A percentile compares a stretch with the other conserved stretches of the same genome.
phyloP scores from a whole-genome alignment of 352 stramenopile species.

The Pythium scleroteichum region DNA sequence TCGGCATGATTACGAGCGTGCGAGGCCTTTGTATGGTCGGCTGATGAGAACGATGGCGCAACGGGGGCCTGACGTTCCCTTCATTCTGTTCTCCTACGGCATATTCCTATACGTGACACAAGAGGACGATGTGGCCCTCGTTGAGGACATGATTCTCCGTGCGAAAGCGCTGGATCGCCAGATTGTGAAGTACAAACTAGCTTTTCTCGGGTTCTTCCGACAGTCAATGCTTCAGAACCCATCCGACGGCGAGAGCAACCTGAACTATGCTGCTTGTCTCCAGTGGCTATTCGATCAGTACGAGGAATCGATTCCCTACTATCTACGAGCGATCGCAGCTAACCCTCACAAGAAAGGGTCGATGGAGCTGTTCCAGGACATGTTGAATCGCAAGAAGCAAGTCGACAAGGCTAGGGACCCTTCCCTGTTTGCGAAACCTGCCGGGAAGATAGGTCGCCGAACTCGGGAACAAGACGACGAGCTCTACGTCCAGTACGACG shows the following conservation, averaged over 20 bases:
- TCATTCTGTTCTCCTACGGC: slow-evolving; percentile 79
- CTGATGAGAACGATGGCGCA: slow-evolving; percentile 78
- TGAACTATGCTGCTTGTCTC: slow-evolving; percentile 80
- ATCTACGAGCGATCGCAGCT: slow-evolving; percentile 61
- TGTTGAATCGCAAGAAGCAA: slow-evolving; percentile 56
- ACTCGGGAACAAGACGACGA: slow-evolving; percentile 34
- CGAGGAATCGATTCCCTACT: slow-evolving; percentile 58
- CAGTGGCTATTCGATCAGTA: slow-evolving; percentile 77
- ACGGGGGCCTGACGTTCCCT: slow-evolving; percentile 71
- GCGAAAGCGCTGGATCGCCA: slow-evolving; percentile 56
- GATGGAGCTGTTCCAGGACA: slow-evolving; percentile 78
- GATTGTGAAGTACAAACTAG: slow-evolving; percentile 72
- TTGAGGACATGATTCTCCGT: slow-evolving; percentile 68
- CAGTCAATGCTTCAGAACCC: slow-evolving; percentile 73
- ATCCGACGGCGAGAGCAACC: slow-evolving; percentile 52
- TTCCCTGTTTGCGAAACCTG: slow-evolving; percentile 31
- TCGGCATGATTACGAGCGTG: slow-evolving; percentile 76
- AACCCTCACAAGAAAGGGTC: slow-evolving; percentile 60
- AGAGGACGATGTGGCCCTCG: slow-evolving; percentile 62
- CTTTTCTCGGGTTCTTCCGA: slow-evolving; percentile 76
- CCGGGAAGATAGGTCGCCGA: slow-evolving; percentile 13
- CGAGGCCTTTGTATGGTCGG: slow-evolving; percentile 61
- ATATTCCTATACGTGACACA: slow-evolving; percentile 74
- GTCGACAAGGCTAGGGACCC: slow-evolving; percentile 30
- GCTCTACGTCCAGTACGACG: slow-evolving; percentile 49